Base-by-base conservation (phyloP, 257 asterid genomes). In the Nicotiana attenuata region DNA sequence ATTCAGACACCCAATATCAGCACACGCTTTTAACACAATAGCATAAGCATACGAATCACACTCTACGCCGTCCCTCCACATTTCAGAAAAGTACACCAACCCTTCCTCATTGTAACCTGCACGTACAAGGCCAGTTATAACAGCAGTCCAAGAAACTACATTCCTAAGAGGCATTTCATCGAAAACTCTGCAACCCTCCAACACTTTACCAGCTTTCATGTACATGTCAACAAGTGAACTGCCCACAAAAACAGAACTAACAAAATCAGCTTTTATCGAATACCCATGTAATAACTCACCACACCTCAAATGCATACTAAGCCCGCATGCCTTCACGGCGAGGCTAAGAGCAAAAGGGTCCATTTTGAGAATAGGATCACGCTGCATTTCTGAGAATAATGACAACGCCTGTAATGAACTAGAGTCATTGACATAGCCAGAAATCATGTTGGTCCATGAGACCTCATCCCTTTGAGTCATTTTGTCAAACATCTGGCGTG, bases 91-190 rank as follows among this genome's bases (percentile, higher is more conserved):
- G 86, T 89, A 90, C 17, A 83, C 45, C 81, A 96, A 81, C 19
- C 93, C 98, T 83, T 89, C 88, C 64, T 60, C 85, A 83, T 85
- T 85, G 67, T 82, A 85, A 77, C 97, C 95, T 2, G 91, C 85
- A 22, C 93, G 97, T 84, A 92, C 98, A 67, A 96, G 94, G 63
- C 98, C 98, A 0, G 98, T 91, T 61, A 96, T 93, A 65, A 94
- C 83, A 83, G 98, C 93, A 8, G 97, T 96, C 99, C 99, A 96
- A 76, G 97, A 91, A 71, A 96, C 96, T 16, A 96, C 97, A 88
- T 94, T 96, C 83, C 96, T 91, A 29, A 88, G 56, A 57, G 97
- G 97, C 97, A 95, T 91, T 86, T 90, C 96, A 82, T 91, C 90
- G 76, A 95, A 93, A 65, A 90, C 69, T 80, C 84, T 78, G 71